Evolutionary conservation across 2,329 filamentous ascomycete genomes (phyloP), one percentile per base, ranked within the genome.

Genomic region (Lachnellula cervina): DNA sequence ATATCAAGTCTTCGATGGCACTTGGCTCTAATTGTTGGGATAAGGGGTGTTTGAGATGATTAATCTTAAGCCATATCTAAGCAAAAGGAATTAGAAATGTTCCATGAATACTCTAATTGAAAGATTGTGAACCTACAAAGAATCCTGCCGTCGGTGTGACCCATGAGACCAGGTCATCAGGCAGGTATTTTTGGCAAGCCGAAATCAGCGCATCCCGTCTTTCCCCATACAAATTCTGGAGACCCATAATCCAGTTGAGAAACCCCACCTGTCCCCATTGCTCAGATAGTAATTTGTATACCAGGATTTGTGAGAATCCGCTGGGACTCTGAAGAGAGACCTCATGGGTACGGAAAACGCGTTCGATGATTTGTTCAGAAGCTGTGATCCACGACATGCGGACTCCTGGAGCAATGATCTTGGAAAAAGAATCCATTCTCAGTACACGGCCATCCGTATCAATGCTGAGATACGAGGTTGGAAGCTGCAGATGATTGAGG

Each of bases 221-320:
- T 62, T 77, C 75, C 3, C 90, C 92, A 69, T 97, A 97, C 66
- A 82, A 71, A 45, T 90, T 16, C 37, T 40, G 82, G 67, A 97
- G 74, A 69, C 89, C 80, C 69, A 92, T 87, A 61, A 97, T 74
- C 92, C 93, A 97, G 66, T 86, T 80, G 25, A 97, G 73, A 68
- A 93, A 97, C 2, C 90, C 91, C 42, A 82, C 79, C 67, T 97
- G 92, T 32, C 92, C 93, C 92, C 92, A 97, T 44, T 86, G 83
- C 71, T 95, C 89, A 61, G 97, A 92, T 3, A 97, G 78, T 21
- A 97, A 78, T 74, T 94, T 94, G 76, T 88, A 90, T 54, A 97
- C 74, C 13, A 92, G 77, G 28, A 92, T 77, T 74, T 96, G 91
- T 0, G 87, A 84, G 67, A 95, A 82, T 43, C 92, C 93, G 52